Base-by-base conservation (phyloP, 495 filamentous ascomycete species). In the Echria macrotheca region DNA sequence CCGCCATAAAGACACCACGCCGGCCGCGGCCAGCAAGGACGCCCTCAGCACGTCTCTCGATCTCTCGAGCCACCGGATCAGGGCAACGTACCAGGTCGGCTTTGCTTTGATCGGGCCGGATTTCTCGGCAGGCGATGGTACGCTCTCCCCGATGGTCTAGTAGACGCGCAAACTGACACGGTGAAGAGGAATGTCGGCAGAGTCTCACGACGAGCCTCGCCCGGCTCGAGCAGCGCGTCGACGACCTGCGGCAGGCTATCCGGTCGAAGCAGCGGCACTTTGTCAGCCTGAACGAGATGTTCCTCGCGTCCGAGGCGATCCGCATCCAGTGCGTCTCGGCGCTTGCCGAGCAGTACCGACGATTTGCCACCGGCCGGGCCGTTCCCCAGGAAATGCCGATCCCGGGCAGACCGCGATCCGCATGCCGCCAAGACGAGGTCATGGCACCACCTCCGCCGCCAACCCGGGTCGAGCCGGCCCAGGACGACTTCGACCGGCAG, bases 111-210 rank as follows among this genome's bases (percentile, higher is more conserved):
- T 71, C 37, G 68, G 68, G 3, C 40, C 55, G 9, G 60, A 63
- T 2, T 71, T 67, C 43, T 45, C 58, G 4, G 49, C 42, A 7
- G 68, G 68, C 25, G 65, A 71, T 28, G 64, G 68, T 71, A 44
- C 33, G 42, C 50, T n/a, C n/a, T 14, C 46, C 40, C n/a, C 25
- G 31, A n/a, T n/a, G n/a, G n/a, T n/a, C n/a, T n/a, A n/a, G n/a
- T n/a, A n/a, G n/a, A n/a, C n/a, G n/a, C n/a, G n/a, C n/a, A n/a
- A n/a, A n/a, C n/a, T n/a, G n/a, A n/a, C n/a, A n/a, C n/a, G n/a
- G n/a, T 21, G 12, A 25, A 68, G 66, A 54, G 32, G 33, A 53
- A 22, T 66, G 66, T 15, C 64, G 64, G 26, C 43, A 57, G 32
- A 18, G 35, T 24, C 50, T 70, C 8, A 45, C 44, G 8, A 21